Percentiles rank a stretch among this genome's conserved stretches.
Conservation (phyloP, 208 protist species). For the Acanthamoeba royreba region DNA sequence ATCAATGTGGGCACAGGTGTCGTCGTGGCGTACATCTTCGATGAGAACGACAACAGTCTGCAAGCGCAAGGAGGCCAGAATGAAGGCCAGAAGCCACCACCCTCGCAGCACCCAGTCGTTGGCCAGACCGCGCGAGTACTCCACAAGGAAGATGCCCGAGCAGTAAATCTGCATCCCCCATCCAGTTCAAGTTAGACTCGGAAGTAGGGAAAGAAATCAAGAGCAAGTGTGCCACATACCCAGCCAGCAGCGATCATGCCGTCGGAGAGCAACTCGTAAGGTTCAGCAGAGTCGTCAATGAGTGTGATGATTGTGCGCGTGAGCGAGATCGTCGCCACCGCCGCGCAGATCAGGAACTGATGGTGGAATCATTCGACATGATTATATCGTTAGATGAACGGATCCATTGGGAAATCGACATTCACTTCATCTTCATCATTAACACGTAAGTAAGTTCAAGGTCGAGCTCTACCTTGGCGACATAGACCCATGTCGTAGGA, state of each 20-base stretch:
- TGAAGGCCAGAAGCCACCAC: slow-evolving; percentile 29
- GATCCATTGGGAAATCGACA: no score
- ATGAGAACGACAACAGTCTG: slow-evolving; percentile 30
- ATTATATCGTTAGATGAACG: not conserved
- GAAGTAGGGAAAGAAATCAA: no score
- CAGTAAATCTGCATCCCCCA: not conserved
- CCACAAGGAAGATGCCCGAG: not conserved
- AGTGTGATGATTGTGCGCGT: not conserved
- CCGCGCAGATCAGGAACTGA: not conserved
- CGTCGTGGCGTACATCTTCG: not conserved
- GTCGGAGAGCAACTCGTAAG: slow-evolving; percentile 1
- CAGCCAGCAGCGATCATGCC: not conserved
- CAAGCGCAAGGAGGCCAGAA: not conserved
- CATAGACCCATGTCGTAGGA: not conserved
- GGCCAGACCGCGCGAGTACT: slow-evolving; percentile 11
- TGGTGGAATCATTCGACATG: no score
- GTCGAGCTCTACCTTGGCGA: no score
- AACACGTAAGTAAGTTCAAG: no score
- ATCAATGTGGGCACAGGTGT: not conserved
- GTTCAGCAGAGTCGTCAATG: not conserved
- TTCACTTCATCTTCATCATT: no score
- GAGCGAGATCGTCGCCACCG: not conserved
- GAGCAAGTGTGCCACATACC: not conserved
- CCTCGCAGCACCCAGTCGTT: slow-evolving; percentile 1
- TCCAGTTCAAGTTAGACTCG: not conserved